These are phyloP conservation scores for Wallemia mellicola DNA, from an alignment of 1,284 basidiomycete species.

Conservation along the genomic window DNA sequence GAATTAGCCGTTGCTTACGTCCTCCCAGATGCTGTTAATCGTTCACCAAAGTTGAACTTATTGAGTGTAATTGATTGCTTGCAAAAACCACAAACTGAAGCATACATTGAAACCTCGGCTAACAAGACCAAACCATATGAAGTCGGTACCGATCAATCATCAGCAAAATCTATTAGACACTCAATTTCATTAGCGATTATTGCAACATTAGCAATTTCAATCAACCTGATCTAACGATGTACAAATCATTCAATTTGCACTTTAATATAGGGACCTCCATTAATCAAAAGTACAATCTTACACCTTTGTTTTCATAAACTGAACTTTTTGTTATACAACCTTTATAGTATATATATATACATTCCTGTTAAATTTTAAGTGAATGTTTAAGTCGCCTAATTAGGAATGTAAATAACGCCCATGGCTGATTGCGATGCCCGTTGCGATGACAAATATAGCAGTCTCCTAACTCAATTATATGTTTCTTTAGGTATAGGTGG, in stretches of 20 bases:
- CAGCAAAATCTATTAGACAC: too few species aligned
- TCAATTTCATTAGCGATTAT: too few species aligned
- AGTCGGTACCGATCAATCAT: background rate
- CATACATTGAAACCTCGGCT: slow-evolving; percentile 23
- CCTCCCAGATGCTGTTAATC: slow-evolving; percentile 32
- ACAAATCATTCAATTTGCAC: too few species aligned
- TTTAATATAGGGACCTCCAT: background rate
- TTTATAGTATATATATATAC: background rate
- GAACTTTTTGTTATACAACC: background rate
- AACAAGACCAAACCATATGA: background rate
- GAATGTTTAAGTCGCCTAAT: background rate
- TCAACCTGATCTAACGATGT: too few species aligned
- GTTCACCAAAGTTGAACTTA: slow-evolving; percentile 26
- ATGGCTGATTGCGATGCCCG: background rate
- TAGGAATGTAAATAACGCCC: background rate
- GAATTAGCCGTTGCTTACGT: slow-evolving; percentile 67
- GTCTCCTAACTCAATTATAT: background rate
- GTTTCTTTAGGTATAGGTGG: background rate
- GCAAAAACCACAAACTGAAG: slow-evolving; percentile 24
- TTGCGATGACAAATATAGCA: background rate
- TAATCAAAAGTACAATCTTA: background rate
- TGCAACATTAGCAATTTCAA: too few species aligned
- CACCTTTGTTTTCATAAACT: background rate
- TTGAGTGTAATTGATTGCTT: slow-evolving; percentile 35
- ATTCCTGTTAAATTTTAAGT: background rate